These are phyloP conservation scores for Chamaecyparis obtusa DNA, from an alignment of 75 land plant species.

Conservation along the genomic window DNA sequence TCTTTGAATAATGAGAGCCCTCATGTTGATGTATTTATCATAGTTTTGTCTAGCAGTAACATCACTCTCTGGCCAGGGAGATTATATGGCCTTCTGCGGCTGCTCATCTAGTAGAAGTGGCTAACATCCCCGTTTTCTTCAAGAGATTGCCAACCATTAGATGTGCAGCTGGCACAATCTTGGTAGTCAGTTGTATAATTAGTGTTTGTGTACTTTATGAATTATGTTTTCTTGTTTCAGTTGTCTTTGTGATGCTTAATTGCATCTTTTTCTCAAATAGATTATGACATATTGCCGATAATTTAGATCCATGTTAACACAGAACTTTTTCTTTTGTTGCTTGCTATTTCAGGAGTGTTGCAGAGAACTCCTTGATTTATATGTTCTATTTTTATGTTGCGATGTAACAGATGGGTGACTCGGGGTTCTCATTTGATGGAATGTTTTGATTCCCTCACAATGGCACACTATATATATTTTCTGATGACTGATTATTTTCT, in stretches of 20 bases:
- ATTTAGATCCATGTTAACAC: not conserved
- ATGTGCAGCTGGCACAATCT: not conserved
- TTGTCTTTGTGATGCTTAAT: conserved; percentile 1
- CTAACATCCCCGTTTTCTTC: not conserved
- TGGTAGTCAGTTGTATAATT: not conserved
- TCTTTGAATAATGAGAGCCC: not conserved
- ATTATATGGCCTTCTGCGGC: not conserved
- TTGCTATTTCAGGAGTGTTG: not conserved
- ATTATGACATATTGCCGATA: not conserved
- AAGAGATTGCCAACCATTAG: not conserved
- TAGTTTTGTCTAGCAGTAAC: not conserved
- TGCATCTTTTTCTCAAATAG: not conserved
- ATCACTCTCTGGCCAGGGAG: not conserved
- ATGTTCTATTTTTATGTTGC: not conserved
- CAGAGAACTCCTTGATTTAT: not conserved
- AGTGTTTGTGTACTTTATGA: not conserved
- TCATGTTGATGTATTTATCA: not conserved
- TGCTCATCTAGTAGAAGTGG: not conserved
- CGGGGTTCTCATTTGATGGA: not conserved
- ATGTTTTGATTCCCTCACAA: not conserved
- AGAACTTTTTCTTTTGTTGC: not conserved
- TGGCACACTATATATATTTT: not conserved
- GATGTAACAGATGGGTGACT: not conserved
- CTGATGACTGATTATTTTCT: not conserved
- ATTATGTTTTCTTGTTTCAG: not conserved